phyloP scores from a whole-genome alignment of 2,329 filamentous ascomycete species.

The Pseudogymnoascus sp. region DNA sequence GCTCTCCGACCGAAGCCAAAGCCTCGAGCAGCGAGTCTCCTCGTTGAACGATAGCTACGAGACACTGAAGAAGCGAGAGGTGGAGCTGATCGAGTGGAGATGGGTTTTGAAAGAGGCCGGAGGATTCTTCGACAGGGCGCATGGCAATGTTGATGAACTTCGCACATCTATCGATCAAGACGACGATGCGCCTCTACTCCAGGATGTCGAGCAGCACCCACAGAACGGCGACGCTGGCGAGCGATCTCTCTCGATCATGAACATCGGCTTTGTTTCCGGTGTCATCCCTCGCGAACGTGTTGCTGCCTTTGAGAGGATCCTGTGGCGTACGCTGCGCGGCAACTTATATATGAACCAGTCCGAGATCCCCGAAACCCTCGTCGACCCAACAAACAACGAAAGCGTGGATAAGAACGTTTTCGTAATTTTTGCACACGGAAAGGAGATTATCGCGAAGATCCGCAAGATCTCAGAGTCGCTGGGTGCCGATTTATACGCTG shows the following conservation, averaged over 20 bases:
- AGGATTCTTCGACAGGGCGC: slow-evolving; percentile 92
- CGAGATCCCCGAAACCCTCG: slow-evolving; percentile 87
- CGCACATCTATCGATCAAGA: slow-evolving; percentile 77
- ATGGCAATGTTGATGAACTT: slow-evolving; percentile 95
- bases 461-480: slow-evolving; percentile 98
- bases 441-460: slow-evolving; percentile 97
- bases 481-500: slow-evolving; percentile 89
- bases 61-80: slow-evolving; percentile 93
- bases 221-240: slow-evolving; percentile 53
- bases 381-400: slow-evolving; percentile 90
- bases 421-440: slow-evolving; percentile 97
- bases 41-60: slow-evolving; percentile 98
- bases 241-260: slow-evolving; percentile 91
- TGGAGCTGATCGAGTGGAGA: slow-evolving; percentile 95
- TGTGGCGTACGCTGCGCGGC: slow-evolving; percentile 93
- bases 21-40: slow-evolving; percentile 80
- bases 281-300: slow-evolving; percentile 91
- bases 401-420: slow-evolving; percentile 95
- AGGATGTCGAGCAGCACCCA: slow-evolving; percentile 80
- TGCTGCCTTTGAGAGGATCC: slow-evolving; percentile 89
- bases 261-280: slow-evolving; percentile 96
- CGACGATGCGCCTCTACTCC: slow-evolving; percentile 86
- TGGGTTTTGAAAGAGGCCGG: slow-evolving; percentile 96
- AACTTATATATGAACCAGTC: slow-evolving; percentile 99
- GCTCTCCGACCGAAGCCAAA: slow-evolving; percentile 83